Base-by-base conservation (phyloP, 768 basidiomycete genomes). In the Russula brevipes region DNA sequence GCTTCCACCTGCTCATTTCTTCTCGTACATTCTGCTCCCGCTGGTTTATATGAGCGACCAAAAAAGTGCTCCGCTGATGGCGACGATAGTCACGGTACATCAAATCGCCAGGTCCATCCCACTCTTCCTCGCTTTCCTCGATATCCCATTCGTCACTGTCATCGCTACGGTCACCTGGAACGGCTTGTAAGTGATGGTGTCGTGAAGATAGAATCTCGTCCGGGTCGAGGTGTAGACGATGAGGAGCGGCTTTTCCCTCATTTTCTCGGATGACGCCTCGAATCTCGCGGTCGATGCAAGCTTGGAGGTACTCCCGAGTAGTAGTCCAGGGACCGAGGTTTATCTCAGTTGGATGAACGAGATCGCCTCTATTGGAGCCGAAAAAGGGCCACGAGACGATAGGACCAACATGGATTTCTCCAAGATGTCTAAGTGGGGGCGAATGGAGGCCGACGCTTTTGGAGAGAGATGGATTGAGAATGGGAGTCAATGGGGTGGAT, bases 371-470 rank as follows among this genome's bases (percentile, higher is more conserved):
- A 66, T 87, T 85, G 4, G 89, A 87, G 51, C 91, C 91, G 71
- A 94, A 94, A 79, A 93, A 94, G 1, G 91, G 88, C 91, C 91
- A 94, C 3, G 90, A 91, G 54, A 93, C 83, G 69, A 94, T 93
- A 8, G 88, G 87, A 4, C 91, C 91, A 49, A 92, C 78, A 54
- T 86, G 82, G 73, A 80, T 83, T 55, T 80, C 76, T 41, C 72
- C 68, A 11, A 54, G 66, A 47, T 31, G 65, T 42, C 60, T 60
- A 68, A 50, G 64, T 64, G 51, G 65, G 14, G 17, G 42, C 31
- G 53, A 31, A 36, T 50, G 30, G 56, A 39, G 36, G 42, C 19
- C 46, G 39, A 11, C 16, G 8, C 44, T 51, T 55, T 60, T 45
- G 14, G 53, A 46, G 47, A 41, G 41, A 9, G 41, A 8, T 8